Percentiles rank a stretch among this genome's conserved stretches.
Conservation (phyloP, 2,329 filamentous ascomycete genomes). For the Ascochyta clinopodiicola region DNA sequence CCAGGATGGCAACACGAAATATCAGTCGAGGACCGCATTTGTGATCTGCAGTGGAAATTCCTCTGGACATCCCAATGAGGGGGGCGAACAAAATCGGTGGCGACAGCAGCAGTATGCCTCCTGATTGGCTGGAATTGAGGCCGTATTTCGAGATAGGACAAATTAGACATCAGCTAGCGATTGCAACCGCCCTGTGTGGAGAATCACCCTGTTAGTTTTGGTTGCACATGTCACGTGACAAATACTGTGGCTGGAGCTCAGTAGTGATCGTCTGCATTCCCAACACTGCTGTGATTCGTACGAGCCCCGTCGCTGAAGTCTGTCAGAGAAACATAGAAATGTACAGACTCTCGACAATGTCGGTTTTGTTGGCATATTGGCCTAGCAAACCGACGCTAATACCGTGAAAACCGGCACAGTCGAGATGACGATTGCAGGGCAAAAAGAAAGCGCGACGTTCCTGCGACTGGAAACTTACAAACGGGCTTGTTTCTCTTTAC, state of each 20-base stretch:
- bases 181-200: background rate
- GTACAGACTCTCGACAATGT: conserved; percentile 70
- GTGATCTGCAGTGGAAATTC: background rate
- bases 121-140: background rate
- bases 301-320: conserved; percentile 63
- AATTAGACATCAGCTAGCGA: too few species aligned
- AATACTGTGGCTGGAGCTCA: too few species aligned
- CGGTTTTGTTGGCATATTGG: conserved; percentile 66
- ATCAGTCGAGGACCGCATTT: background rate
- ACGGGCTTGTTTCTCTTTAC: too few species aligned
- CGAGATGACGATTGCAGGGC: too few species aligned
- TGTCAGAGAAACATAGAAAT: conserved; percentile 47
- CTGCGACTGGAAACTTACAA: too few species aligned
- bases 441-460: too few species aligned
- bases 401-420: conserved; percentile 70
- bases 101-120: background rate
- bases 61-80: background rate
- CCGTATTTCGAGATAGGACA: background rate
- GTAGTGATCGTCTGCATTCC: too few species aligned
- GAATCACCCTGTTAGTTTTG: too few species aligned
- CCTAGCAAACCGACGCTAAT: conserved; percentile 72
- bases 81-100: background rate
- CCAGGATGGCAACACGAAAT: background rate
- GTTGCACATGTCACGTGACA: too few species aligned
- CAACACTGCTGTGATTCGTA: conserved; percentile 33